A percentile compares a stretch with the other conserved stretches of the same genome.
Conservation (phyloP, 2,329 filamentous ascomycete species). For the Aspergillus spinulosporus region DNA sequence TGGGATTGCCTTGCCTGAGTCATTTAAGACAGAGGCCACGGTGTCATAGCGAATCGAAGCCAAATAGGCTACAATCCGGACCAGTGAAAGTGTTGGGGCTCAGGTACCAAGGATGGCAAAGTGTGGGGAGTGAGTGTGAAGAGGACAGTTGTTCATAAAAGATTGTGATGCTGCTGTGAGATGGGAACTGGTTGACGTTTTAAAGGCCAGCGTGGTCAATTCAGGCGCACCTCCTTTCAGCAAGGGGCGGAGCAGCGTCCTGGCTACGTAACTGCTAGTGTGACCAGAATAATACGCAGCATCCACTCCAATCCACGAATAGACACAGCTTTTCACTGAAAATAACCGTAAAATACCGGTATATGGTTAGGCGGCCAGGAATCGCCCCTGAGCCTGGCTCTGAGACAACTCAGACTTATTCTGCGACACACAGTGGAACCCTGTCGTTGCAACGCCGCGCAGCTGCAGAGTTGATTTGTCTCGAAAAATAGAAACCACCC, state of each 20-base stretch:
- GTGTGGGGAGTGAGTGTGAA: conserved; percentile 18
- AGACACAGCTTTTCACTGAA: background rate
- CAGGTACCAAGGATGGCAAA: conserved; percentile 16
- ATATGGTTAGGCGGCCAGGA: background rate
- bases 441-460: conserved; percentile 1
- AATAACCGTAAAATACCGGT: background rate
- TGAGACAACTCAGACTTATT: background rate
- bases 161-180: conserved; percentile 11
- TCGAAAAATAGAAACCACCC: background rate
- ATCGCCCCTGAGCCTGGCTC: background rate
- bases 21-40: conserved; percentile 31
- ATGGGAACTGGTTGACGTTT: conserved; percentile 30
- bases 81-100: conserved; percentile 12
- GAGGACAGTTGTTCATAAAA: conserved; percentile 40
- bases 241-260: conserved; percentile 24
- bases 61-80: conserved; percentile 29
- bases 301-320: background rate
- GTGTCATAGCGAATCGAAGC: conserved; percentile 38
- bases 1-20: conserved; percentile 13
- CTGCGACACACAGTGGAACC: conserved; percentile 9
- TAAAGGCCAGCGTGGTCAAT: conserved; percentile 46
- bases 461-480: background rate
- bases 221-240: conserved; percentile 17
- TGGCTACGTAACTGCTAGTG: conserved; percentile 21
- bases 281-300: conserved; percentile 10